Evolutionary conservation across 2,329 filamentous ascomycete species (phyloP), one percentile per base, ranked within the genome.

Genomic region (Talaromyces sp.): DNA sequence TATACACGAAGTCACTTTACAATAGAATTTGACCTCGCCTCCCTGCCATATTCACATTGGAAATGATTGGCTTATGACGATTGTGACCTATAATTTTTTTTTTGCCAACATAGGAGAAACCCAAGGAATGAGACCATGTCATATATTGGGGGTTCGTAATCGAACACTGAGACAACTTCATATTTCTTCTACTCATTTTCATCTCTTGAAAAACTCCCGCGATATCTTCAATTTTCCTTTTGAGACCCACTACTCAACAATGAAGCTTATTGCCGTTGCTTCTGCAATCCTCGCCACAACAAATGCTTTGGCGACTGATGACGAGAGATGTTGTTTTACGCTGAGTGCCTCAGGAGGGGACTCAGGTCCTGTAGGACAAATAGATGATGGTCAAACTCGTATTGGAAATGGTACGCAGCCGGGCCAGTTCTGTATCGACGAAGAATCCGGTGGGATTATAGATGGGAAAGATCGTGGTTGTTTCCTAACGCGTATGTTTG

Each of bases 301-400:
- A 58, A 77, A 80, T 64, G 79, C 78, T 53, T 69, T 78, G 27
- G 69, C 76, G 59, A 61, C 70, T 60, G 70, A 76, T 53, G 65
- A 67, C 54, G 70, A 70, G 43, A 73, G 69, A 53, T 83, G 83
- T 67, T 80, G 79, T 63, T 86, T 87, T 71, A 74, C 79, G 61
- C 67, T 87, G 38, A 77, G 74, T 4, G 80, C 82, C 38, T 75
- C 75, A 41, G 82, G 82, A 19, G 77, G 74, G 60, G 71, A 75
- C 19, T 76, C 78, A 31, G 84, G 85, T n/a, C 69, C 75, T 3
- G 74, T 89, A 48, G 85, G 84, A 11, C 82, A 89, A 69, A 77
- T 89, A 41, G 66, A 63, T 57, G 84, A 87, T 69, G 87, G 87
- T 9, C 86, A 89, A 74, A 82, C 80, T 67, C 80, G 85, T 54